Base-by-base conservation (phyloP, 441 rosid genomes). In the Erodium moschatum region DNA sequence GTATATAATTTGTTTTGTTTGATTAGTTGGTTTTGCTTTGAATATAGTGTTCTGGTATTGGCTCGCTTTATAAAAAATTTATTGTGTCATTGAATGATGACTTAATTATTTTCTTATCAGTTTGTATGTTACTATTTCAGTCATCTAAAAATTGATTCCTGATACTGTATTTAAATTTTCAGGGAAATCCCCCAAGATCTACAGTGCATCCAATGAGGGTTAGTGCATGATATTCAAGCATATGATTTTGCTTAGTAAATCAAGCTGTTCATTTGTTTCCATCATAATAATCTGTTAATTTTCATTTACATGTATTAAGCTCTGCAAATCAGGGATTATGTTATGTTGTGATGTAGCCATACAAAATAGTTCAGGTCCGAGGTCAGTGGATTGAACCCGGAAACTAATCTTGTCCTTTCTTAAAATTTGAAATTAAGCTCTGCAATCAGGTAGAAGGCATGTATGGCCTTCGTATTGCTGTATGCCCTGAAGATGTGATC, bases 151-250 rank as follows among this genome's bases (percentile, higher is more conserved):
- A 18, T 42, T 58, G 64, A 46, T 33, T 42, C 11, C 60, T 68
- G 5, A 20, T 48, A 16, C 61, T 56, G 20, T 71, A 35, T 66
- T 75, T 16, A 65, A 48, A 66, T 31, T 73, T 79, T 69, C 86
- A 94, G 99, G 99, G 97, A 68, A 92, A 89, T 79, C 99, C 99
- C 74, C 97, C 97, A 69, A 85, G 99, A 87, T 92, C 99, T 69
- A 79, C 90, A 0, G 99, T 94, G 72, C 99, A 94, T 86, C 99
- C 99, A 31, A 94, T 94, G 99, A 90, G 99, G 92, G 99, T 94
- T 69, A 83, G 92, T 89, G 75, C 79, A 64, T 74, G 44, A 64
- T 72, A 38, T 18, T 83, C 54, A 70, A 74, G 67, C 72, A 65
- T 69, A 72, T 76, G 15, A 70, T 69, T 67, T 63, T 68, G 60